A percentile compares a stretch with the other conserved stretches of the same genome.
Evolutionary conservation across 192 early-diverging fungal species (phyloP).

Genomic region (Mortierella antarctica): DNA sequence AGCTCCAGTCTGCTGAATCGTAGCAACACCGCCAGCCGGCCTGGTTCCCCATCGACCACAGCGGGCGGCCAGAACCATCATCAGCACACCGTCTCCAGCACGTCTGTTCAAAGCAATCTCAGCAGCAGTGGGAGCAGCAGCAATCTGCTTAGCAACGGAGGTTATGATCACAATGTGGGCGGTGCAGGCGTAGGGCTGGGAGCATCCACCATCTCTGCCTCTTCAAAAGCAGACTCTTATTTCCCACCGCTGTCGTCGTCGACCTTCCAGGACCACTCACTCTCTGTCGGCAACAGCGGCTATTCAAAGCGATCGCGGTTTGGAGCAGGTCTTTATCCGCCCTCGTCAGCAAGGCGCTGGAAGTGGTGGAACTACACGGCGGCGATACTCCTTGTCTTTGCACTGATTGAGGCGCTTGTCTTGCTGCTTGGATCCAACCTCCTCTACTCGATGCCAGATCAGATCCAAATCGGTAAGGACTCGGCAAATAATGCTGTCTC

Average conservation of each 20-base stretch:
- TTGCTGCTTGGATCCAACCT: constrained; percentile 41
- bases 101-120: constrained; percentile 2
- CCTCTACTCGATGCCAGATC: constrained; percentile 43
- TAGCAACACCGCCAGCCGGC: constrained; percentile 39
- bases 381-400: constrained; percentile 35
- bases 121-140: constrained; percentile 14
- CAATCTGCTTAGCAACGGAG: background rate
- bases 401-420: constrained; percentile 39
- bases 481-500: too few relatives aligned
- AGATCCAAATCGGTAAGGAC: constrained; percentile 55
- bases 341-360: constrained; percentile 24
- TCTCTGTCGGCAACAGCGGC: constrained; percentile 22
- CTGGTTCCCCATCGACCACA: constrained; percentile 21
- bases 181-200: background rate
- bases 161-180: background rate
- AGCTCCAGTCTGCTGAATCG: constrained; percentile 28
- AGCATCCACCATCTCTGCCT: background rate
- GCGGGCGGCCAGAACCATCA: constrained; percentile 2
- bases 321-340: constrained; percentile 8
- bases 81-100: constrained; percentile 7
- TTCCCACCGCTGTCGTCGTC: constrained; percentile 34
- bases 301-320: constrained; percentile 38
- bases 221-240: constrained; percentile 18
- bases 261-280: constrained; percentile 14
- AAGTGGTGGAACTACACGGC: constrained; percentile 54